A percentile compares a stretch with the other conserved stretches of the same genome.
phyloP scores from a whole-genome alignment of 2,329 filamentous ascomycete species.

The Diaporthe eres region DNA sequence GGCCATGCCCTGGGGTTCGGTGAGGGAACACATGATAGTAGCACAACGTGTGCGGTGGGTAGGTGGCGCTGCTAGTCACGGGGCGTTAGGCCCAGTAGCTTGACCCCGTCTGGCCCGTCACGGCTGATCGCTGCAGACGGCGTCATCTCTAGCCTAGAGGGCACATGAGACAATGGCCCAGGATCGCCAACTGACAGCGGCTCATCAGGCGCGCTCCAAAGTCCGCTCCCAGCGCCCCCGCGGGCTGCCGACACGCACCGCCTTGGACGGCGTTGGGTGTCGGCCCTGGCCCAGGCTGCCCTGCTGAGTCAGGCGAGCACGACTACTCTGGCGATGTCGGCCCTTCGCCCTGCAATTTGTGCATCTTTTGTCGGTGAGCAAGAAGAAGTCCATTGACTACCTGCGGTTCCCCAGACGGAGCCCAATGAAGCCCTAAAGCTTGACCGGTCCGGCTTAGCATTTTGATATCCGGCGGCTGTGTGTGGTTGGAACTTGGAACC shows the following conservation, averaged over 20 bases:
- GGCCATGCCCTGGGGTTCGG: background rate
- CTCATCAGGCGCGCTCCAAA: slow-evolving; percentile 12
- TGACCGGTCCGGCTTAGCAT: slow-evolving; percentile 28
- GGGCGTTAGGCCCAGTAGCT: slow-evolving; percentile 11
- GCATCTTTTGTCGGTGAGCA: slow-evolving; percentile 31
- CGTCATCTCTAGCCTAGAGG: slow-evolving; percentile 13
- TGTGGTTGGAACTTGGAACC: slow-evolving; percentile 31
- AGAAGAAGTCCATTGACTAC: background rate
- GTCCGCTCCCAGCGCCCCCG: slow-evolving; percentile 2
- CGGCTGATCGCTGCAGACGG: slow-evolving; percentile 21
- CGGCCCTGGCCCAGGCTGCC: slow-evolving; percentile 11
- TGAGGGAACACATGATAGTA: slow-evolving; percentile 29
- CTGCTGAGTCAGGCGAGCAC: slow-evolving; percentile 29
- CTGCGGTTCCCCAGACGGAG: slow-evolving; percentile 8
- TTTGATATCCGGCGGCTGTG: slow-evolving; percentile 28
- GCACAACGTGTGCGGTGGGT: slow-evolving; percentile 6
- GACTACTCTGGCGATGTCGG: slow-evolving; percentile 30
- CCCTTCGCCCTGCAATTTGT: background rate
- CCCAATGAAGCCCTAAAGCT: slow-evolving; percentile 17
- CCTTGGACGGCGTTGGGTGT: background rate
- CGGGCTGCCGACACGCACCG: slow-evolving; percentile 18
- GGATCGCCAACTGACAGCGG: slow-evolving; percentile 25
- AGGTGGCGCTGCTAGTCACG: slow-evolving; percentile 21
- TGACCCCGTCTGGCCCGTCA: slow-evolving; percentile 1
- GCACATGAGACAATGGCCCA: slow-evolving; percentile 1